Conservation (phyloP, 1,139 yeast species). For the Nakaseomyces uthaithaninus region DNA sequence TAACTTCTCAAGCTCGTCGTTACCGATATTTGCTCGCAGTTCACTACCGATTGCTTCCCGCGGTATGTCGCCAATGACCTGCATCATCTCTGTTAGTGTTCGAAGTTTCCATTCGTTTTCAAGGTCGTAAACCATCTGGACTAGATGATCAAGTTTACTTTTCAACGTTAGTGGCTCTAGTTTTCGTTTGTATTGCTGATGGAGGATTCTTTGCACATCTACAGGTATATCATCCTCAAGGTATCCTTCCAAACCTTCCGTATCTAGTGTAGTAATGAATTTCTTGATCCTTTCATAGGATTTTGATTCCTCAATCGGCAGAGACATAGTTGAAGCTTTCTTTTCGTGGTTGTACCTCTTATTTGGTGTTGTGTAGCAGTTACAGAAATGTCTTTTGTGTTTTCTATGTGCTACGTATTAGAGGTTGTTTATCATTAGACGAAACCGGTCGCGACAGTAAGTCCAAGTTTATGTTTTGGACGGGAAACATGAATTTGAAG, state of each 20-base stretch:
- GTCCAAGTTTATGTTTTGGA: too few species aligned
- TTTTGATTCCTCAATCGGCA: not conserved
- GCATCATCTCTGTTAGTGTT: slow-evolving; percentile 16
- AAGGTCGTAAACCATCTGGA: slow-evolving; percentile 11
- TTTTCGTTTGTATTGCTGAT: not conserved
- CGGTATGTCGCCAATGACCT: slow-evolving; percentile 22
- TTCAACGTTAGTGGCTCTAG: not conserved
- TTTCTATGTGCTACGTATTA: too few species aligned
- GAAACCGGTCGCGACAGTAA: too few species aligned
- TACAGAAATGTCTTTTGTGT: not conserved
- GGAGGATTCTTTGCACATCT: not conserved
- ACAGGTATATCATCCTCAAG: not conserved
- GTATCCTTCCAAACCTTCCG: not conserved
- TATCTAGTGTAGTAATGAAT: not conserved
- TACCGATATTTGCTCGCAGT: slow-evolving; percentile 10
- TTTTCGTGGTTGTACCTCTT: not conserved
- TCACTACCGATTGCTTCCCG: slow-evolving; percentile 18
- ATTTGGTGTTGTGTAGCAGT: not conserved
- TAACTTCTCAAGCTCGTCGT: slow-evolving; percentile 9
- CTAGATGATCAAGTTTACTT: not conserved
- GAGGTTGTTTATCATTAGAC: too few species aligned
- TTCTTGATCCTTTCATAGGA: not conserved
- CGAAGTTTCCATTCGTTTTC: slow-evolving; percentile 16
- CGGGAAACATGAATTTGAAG: too few species aligned
- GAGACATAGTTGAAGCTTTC: not conserved